These are phyloP conservation scores for Umbelopsis isabellina DNA, from an alignment of 192 early-diverging fungal genomes.

Conservation along the genomic window DNA sequence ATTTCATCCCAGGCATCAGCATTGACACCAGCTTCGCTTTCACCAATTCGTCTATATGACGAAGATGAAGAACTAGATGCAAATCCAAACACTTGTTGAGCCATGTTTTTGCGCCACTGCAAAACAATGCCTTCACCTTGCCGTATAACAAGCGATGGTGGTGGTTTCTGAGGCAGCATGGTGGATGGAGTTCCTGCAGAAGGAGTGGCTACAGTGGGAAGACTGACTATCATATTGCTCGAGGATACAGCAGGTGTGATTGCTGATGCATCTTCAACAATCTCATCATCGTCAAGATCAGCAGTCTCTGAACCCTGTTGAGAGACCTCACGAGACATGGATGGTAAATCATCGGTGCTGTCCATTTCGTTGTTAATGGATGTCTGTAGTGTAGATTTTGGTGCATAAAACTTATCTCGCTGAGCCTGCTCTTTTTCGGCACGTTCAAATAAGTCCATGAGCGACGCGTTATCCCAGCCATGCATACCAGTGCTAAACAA, in stretches of 20 bases:
- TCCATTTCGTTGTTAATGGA: background rate
- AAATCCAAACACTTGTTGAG: constrained; percentile 31
- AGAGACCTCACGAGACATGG: background rate
- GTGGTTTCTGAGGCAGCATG: background rate
- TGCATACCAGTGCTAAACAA: constrained; percentile 17
- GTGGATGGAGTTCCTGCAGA: background rate
- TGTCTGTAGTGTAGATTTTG: background rate
- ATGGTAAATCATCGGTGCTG: background rate
- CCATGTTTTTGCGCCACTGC: constrained; percentile 19
- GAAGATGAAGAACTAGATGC: background rate
- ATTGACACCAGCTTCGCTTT: constrained; percentile 6
- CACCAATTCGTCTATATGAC: background rate
- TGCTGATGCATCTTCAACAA: constrained; percentile 24
- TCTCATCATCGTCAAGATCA: constrained; percentile 19
- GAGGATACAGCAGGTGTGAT: background rate
- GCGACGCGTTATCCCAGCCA: background rate
- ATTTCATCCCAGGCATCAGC: constrained; percentile 29
- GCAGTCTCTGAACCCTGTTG: background rate
- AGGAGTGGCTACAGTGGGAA: background rate
- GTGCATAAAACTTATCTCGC: constrained; percentile 10
- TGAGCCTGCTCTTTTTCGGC: constrained; percentile 3
- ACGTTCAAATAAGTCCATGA: constrained; percentile 19
- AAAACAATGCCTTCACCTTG: constrained; percentile 39
- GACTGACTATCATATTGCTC: constrained; percentile 1
- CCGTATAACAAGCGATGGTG: constrained; percentile 23